Conservation (phyloP, 345 rosid genomes). For the Corchorus capsularis region DNA sequence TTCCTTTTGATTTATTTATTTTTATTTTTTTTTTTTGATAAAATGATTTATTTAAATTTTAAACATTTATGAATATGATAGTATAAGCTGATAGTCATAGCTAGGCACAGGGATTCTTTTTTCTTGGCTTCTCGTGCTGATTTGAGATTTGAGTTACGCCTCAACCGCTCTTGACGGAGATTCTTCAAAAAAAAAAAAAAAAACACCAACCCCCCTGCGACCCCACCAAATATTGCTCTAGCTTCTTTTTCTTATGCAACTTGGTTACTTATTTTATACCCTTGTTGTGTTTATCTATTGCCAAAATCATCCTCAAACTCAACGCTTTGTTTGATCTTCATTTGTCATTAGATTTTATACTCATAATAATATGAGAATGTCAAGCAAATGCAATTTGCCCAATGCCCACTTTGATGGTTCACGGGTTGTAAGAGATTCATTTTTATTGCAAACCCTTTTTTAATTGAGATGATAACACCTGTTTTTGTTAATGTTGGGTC, state of each 20-base stretch:
- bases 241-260: not conserved
- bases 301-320: not conserved
- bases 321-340: not conserved
- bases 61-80: too few species aligned
- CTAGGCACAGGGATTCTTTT: constrained; percentile 2
- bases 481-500: not conserved
- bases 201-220: not conserved
- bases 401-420: not conserved
- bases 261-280: not conserved
- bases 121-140: constrained; percentile 12
- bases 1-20: not conserved
- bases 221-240: not conserved
- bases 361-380: not conserved
- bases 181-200: not conserved
- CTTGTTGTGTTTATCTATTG: not conserved
- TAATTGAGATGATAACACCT: not conserved
- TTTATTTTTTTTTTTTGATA: too few species aligned
- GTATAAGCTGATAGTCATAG: not conserved
- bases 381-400: not conserved
- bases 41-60: too few species aligned
- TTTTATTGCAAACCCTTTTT: not conserved
- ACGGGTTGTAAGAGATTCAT: not conserved
- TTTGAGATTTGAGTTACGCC: constrained; percentile 8
- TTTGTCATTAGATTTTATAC: not conserved
- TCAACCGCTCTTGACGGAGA: not conserved